phyloP scores from a whole-genome alignment of 2,329 filamentous ascomycete species.

The Alternaria viburni region DNA sequence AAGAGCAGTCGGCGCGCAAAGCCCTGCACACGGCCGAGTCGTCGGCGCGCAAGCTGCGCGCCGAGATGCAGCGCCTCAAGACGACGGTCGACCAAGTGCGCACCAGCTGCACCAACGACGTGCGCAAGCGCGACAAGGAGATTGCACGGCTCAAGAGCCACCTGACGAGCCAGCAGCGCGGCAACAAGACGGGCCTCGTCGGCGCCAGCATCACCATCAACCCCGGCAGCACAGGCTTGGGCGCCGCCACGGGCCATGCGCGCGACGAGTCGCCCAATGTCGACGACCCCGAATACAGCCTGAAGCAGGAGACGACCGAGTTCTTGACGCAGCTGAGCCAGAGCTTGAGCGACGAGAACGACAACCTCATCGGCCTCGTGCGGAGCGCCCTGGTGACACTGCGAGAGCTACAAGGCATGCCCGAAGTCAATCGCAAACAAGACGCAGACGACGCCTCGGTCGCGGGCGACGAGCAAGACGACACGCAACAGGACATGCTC shows the following conservation, averaged over 20 bases:
- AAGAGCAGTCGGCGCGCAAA: slow-evolving; percentile 71
- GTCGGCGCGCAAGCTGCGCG: slow-evolving; percentile 76
- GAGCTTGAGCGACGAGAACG: slow-evolving; percentile 89
- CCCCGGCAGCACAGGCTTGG: slow-evolving; percentile 39
- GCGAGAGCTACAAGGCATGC: slow-evolving; percentile 66
- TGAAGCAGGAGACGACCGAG: slow-evolving; percentile 87
- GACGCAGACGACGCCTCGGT: slow-evolving; percentile 34
- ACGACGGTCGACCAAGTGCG: slow-evolving; percentile 81
- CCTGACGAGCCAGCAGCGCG: slow-evolving; percentile 68
- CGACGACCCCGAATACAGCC: slow-evolving; percentile 67
- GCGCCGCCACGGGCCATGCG: slow-evolving; percentile 45
- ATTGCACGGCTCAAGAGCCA: slow-evolving; percentile 89
- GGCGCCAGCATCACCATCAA: slow-evolving; percentile 58
- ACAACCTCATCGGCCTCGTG: slow-evolving; percentile 75
- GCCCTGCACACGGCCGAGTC: slow-evolving; percentile 77
- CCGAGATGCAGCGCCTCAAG: slow-evolving; percentile 82
- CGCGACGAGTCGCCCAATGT: slow-evolving; percentile 62
- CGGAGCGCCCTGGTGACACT: slow-evolving; percentile 74
- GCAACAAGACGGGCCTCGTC: slow-evolving; percentile 54
- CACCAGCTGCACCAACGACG: slow-evolving; percentile 85
- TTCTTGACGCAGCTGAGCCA: slow-evolving; percentile 87
- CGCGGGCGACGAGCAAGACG: slow-evolving; percentile 43
- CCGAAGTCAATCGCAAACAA: slow-evolving; percentile 40
- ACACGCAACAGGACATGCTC: slow-evolving; percentile 40
- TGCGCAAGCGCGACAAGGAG: slow-evolving; percentile 87